Percentiles rank a stretch among this genome's conserved stretches.
phyloP scores from a whole-genome alignment of 2,329 filamentous ascomycete genomes.

The Colletotrichum shisoi region DNA sequence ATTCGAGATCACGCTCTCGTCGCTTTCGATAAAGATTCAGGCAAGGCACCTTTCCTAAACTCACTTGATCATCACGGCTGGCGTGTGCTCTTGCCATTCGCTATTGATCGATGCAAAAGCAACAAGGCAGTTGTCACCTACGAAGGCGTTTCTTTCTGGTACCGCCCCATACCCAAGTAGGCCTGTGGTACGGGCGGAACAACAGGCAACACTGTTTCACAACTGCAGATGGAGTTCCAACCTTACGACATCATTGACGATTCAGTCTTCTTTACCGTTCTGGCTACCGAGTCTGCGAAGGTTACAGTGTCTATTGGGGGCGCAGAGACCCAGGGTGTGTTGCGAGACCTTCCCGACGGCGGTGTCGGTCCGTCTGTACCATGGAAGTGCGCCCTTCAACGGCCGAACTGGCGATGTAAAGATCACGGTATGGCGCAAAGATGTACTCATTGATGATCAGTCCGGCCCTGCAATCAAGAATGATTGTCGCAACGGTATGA shows the following conservation, averaged over 20 bases:
- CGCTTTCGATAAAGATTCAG: no score
- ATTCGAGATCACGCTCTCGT: not conserved
- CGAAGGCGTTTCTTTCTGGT: conserved; percentile 47
- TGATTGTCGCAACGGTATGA: conserved; percentile 11
- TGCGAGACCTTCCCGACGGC: not conserved
- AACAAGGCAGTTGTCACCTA: conserved; percentile 44
- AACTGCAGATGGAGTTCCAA: conserved; percentile 42
- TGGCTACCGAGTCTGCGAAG: not conserved
- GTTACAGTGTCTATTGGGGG: conserved; percentile 14
- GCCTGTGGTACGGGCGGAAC: conserved; percentile 46
- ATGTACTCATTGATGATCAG: not conserved
- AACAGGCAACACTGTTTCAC: conserved; percentile 43
- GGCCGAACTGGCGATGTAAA: conserved; percentile 44
- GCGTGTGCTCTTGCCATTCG: conserved; percentile 57
- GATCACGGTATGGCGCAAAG: conserved; percentile 46
- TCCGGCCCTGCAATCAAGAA: conserved; percentile 1
- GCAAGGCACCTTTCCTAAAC: conserved; percentile 55
- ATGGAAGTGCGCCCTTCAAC: conserved; percentile 43
- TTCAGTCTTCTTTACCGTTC: conserved; percentile 25
- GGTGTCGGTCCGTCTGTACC: conserved; percentile 47
- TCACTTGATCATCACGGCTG: conserved; percentile 58
- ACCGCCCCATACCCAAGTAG: conserved; percentile 43
- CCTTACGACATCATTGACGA: conserved; percentile 39
- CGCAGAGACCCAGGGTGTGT: not conserved
- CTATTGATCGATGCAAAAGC: conserved; percentile 59